phyloP scores from a whole-genome alignment of 768 basidiomycete species.

The Cystoderma amianthinum region DNA sequence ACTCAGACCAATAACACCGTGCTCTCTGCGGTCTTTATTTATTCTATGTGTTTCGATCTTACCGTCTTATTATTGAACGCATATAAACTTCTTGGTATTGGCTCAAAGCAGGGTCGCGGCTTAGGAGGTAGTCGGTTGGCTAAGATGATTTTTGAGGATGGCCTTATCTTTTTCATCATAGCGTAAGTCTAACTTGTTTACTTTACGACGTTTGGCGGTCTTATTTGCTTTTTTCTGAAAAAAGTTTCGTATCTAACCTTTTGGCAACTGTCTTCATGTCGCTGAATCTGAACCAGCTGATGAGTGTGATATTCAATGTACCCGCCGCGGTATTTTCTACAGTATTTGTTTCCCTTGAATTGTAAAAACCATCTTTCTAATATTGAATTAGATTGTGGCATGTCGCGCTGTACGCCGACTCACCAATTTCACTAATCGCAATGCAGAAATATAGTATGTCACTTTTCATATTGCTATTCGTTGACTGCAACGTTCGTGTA shows the following conservation, averaged over 20 bases:
- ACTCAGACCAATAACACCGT: constrained; percentile 42
- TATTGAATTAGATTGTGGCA: constrained; percentile 41
- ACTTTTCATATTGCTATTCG: neutral
- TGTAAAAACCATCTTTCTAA: no score
- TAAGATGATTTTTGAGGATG: constrained; percentile 53
- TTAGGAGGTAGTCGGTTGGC: constrained; percentile 32
- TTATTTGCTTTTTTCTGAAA: neutral
- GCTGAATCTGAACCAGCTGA: constrained; percentile 55
- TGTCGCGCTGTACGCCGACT: constrained; percentile 55
- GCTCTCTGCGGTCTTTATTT: constrained; percentile 55
- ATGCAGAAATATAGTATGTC: constrained; percentile 40
- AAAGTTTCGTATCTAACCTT: constrained; percentile 16
- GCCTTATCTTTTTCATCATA: constrained; percentile 58
- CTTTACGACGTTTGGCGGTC: neutral
- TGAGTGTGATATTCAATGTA: constrained; percentile 62
- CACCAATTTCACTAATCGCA: constrained; percentile 37
- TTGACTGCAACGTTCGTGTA: constrained; percentile 4
- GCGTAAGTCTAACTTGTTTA: constrained; percentile 26
- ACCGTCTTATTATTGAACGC: constrained; percentile 44
- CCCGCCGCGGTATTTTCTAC: constrained; percentile 53
- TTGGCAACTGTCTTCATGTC: constrained; percentile 59
- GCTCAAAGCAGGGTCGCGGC: constrained; percentile 10
- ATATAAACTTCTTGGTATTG: constrained; percentile 31
- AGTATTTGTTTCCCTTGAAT: no score
- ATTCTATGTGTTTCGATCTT: constrained; percentile 58